A percentile compares a stretch with the other conserved stretches of the same genome.
phyloP scores from a whole-genome alignment of 1,284 basidiomycete genomes.

The Tremellales sp. region DNA sequence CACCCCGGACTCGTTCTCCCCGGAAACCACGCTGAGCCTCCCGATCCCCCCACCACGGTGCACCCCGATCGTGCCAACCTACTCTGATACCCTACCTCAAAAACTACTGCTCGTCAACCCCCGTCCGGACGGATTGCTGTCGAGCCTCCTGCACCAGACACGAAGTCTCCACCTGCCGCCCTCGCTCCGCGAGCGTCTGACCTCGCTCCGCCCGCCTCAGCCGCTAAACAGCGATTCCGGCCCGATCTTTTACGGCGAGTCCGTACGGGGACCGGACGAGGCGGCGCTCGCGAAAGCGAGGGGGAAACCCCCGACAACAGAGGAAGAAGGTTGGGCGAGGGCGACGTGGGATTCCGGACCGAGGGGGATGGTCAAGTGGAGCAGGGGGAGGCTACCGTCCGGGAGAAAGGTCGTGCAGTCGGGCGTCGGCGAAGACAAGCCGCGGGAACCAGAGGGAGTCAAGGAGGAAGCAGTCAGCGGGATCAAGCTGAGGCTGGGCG shows the following conservation, averaged over 20 bases:
- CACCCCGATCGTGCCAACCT: slow-evolving; percentile 34
- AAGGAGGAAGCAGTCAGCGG: slow-evolving; percentile 11
- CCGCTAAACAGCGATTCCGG: slow-evolving; percentile 17
- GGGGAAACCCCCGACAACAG: slow-evolving; percentile 28
- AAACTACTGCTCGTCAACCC: slow-evolving; percentile 36
- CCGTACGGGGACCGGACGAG: slow-evolving; percentile 34
- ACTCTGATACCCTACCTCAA: slow-evolving; percentile 22
- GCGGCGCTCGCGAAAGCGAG: slow-evolving; percentile 30
- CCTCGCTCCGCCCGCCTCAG: slow-evolving; percentile 35
- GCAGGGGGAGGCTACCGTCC: slow-evolving; percentile 25
- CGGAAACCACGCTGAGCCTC: slow-evolving; percentile 27
- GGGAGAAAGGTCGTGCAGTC: slow-evolving; percentile 36
- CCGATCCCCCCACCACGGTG: slow-evolving; percentile 26
- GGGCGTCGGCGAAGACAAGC: slow-evolving; percentile 27
- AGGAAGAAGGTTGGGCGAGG: slow-evolving; percentile 20
- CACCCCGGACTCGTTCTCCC: slow-evolving; percentile 31
- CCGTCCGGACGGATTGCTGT: slow-evolving; percentile 22
- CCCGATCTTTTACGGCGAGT: slow-evolving; percentile 32
- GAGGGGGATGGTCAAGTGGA: slow-evolving; percentile 30
- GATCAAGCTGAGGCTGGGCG: slow-evolving; percentile 12
- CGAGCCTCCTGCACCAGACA: slow-evolving; percentile 32
- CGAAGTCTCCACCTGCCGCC: slow-evolving; percentile 38
- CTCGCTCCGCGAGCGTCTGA: slow-evolving; percentile 36
- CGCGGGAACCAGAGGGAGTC: slow-evolving; percentile 19
- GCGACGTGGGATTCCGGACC: slow-evolving; percentile 42